Percentiles rank a stretch among this genome's conserved stretches.
Evolutionary conservation across 192 early-diverging fungal genomes (phyloP).

Genomic region (Backusella mclennaniae): DNA sequence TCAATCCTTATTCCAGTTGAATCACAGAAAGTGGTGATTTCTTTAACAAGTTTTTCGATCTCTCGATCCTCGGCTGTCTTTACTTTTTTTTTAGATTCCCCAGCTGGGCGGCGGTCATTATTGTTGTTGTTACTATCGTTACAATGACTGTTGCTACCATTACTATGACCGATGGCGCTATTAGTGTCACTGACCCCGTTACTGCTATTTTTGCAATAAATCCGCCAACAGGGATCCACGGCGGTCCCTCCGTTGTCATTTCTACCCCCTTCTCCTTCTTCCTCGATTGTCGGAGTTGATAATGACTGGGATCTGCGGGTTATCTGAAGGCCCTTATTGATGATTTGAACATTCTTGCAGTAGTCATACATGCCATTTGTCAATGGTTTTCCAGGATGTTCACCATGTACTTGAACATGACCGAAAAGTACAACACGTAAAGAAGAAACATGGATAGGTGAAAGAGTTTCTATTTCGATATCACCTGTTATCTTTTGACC

Average conservation of each 20-base stretch:
- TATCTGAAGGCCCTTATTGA: slow-evolving; percentile 14
- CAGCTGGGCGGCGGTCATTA: neutral
- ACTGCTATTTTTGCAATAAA: neutral
- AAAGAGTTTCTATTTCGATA: neutral
- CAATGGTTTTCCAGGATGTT: neutral
- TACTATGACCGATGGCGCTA: neutral
- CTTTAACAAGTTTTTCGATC: slow-evolving; percentile 4
- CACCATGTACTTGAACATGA: slow-evolving; percentile 15
- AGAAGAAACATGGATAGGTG: neutral
- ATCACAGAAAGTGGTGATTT: neutral
- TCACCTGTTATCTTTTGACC: slow-evolving; percentile 11
- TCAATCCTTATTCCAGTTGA: neutral
- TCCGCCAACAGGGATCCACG: neutral
- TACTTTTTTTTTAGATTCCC: neutral
- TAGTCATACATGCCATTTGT: slow-evolving; percentile 20
- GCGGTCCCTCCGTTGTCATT: neutral
- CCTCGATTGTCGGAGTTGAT: neutral
- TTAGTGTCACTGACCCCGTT: neutral
- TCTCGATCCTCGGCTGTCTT: slow-evolving; percentile 8
- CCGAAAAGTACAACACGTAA: slow-evolving; percentile 10
- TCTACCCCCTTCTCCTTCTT: neutral
- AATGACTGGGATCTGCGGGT: neutral
- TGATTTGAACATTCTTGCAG: slow-evolving; percentile 5
- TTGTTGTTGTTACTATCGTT: neutral
- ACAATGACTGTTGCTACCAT: neutral